Evolutionary conservation across 805 yeast species (phyloP).

Genomic region (Lipomyces mesembrius): DNA sequence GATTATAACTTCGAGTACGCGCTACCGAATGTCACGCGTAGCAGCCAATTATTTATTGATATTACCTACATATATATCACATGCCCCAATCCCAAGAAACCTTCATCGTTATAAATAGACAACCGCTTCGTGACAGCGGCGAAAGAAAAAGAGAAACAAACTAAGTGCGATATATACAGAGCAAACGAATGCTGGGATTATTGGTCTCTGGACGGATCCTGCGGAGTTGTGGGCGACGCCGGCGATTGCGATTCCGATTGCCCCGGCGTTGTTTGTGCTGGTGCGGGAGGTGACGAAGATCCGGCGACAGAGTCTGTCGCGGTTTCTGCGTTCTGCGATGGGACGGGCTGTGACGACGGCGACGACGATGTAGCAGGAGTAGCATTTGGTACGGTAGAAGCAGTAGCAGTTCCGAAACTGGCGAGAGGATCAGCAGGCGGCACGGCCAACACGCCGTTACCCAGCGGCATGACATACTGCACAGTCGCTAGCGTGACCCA

Average conservation of each 20-base stretch:
- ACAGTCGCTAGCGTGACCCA: conserved; percentile 35
- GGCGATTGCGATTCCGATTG: not conserved
- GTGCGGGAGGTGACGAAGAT: not conserved
- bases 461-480: conserved; percentile 34
- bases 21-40: not conserved
- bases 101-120: not conserved
- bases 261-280: not conserved
- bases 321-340: not conserved
- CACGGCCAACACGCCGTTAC: conserved; percentile 24
- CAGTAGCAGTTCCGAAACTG: conserved; percentile 15
- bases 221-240: not conserved
- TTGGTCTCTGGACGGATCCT: not conserved
- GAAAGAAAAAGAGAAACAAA: not conserved
- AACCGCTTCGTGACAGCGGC: no score
- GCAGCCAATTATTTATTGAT: no score
- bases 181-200: not conserved
- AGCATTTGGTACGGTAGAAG: not conserved
- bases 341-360: not conserved
- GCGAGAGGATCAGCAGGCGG: conserved; percentile 27
- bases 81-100: not conserved
- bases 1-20: not conserved
- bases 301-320: not conserved
- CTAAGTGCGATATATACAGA: not conserved
- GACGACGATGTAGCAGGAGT: conserved; percentile 10
- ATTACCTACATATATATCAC: no score